Evolutionary conservation across 2,329 filamentous ascomycete species (phyloP).

Genomic region (Chrysoporthe puriensis): DNA sequence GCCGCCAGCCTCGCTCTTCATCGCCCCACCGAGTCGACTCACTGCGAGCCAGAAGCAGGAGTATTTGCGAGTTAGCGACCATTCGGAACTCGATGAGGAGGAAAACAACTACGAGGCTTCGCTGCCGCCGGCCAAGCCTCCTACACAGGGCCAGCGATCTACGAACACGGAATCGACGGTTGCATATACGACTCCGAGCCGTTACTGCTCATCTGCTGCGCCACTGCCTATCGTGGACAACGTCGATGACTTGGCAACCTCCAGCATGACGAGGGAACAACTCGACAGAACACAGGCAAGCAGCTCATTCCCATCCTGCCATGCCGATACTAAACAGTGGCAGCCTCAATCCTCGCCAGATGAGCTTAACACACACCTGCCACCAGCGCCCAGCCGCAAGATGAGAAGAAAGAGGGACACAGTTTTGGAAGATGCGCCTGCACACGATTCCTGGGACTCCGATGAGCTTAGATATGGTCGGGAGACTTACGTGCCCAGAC

Average conservation of each 20-base stretch:
- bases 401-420: conserved; percentile 25
- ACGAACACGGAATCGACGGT: conserved; percentile 38
- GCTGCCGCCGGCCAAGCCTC: conserved; percentile 20
- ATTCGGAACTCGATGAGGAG: conserved; percentile 30
- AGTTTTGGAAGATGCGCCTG: neutral
- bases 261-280: neutral
- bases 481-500: conserved; percentile 27
- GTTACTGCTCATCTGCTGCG: conserved; percentile 32
- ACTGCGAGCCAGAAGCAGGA: conserved; percentile 44
- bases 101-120: conserved; percentile 17
- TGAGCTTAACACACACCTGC: conserved; percentile 18
- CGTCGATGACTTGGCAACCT: conserved; percentile 2
- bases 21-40: conserved; percentile 39
- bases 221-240: conserved; percentile 12
- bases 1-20: conserved; percentile 36
- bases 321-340: conserved; percentile 13
- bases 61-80: conserved; percentile 38
- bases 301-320: neutral
- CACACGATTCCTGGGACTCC: conserved; percentile 26
- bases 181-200: conserved; percentile 42
- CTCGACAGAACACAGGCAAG: neutral
- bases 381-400: neutral
- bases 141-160: conserved; percentile 22
- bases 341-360: conserved; percentile 25
- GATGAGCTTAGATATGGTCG: conserved; percentile 21